Evolutionary conservation across 495 filamentous ascomycete species (phyloP), one percentile per base, ranked within the genome.

Genomic region (Hyphodiscus hymeniophilus): DNA sequence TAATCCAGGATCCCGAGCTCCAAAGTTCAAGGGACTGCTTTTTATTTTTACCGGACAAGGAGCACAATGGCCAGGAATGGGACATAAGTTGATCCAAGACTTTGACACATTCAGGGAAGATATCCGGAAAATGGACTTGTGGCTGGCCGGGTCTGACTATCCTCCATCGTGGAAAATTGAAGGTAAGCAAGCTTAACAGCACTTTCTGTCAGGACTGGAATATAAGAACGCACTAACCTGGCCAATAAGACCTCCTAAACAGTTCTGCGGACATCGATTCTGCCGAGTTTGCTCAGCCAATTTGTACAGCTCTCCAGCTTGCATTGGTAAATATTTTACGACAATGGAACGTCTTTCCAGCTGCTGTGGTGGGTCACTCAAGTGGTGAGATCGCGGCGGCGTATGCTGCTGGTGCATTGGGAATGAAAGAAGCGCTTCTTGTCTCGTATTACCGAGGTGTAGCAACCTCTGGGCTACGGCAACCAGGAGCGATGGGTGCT

Each of bases 311-410:
- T 3, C 57, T 79, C 2, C 75, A 79, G 51, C 48, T 79, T 5
- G 73, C 73, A 3, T 47, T 85, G 38, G 70, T 75, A 0, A 69
- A 75, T 18, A 61, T 85, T 0, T 60, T 84, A 18, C 50, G 48
- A 23, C 69, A 66, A 4, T 81, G 77, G 67, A 70, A 70, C 24
- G 66, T 85, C 26, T 58, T 26, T 7, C 79, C 79, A 0, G 55
- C 60, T 0, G 71, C 70, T 18, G 78, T 82, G 0, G 67, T 77
- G 4, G 80, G 81, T 11, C 80, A 85, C 62, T 84, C 81, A 1
- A 77, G 72, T 55, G 81, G 81, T 8, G 81, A 85, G 55, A 83
- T 84, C 52, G 72, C 66, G 13, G 76, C 74, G 2, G 73, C 74
- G 0, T 76, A 73, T 42, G 66, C 71, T 4, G 68, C 70, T 3